Conservation (phyloP, 768 basidiomycete species). For the Rossbeevera mucosa region DNA sequence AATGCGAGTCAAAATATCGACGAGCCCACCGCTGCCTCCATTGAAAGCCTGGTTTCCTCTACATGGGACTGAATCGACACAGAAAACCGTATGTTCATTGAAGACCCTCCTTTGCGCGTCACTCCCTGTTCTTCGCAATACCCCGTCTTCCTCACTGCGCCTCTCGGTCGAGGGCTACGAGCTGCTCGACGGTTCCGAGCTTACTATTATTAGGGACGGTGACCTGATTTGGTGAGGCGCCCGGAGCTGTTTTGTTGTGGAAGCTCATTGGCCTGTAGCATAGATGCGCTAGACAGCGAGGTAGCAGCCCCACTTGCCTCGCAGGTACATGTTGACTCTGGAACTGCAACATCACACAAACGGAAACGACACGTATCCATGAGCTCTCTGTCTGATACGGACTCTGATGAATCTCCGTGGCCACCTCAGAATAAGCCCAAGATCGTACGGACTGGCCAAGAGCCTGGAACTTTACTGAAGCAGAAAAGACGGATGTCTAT, state of each 20-base stretch:
- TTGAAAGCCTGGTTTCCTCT: slow-evolving; percentile 52
- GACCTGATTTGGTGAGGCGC: slow-evolving; percentile 25
- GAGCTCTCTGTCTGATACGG: slow-evolving; percentile 20
- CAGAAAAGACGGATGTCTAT: slow-evolving; percentile 22
- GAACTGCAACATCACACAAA: slow-evolving; percentile 8
- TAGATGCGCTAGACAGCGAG: slow-evolving; percentile 10
- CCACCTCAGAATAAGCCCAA: not conserved
- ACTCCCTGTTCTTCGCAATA: slow-evolving; percentile 7
- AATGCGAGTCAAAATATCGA: slow-evolving; percentile 53
- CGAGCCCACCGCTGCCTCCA: slow-evolving; percentile 42
- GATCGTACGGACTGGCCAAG: no score
- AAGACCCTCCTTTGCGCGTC: slow-evolving; percentile 19
- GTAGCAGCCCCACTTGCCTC: no score
- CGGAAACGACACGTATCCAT: slow-evolving; percentile 25
- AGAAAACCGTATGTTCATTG: slow-evolving; percentile 11
- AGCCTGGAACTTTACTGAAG: slow-evolving; percentile 13
- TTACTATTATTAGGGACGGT: slow-evolving; percentile 25
- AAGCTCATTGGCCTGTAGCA: slow-evolving; percentile 10
- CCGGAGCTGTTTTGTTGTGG: accelerated
- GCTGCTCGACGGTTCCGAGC: slow-evolving; percentile 24
- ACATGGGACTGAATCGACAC: not conserved
- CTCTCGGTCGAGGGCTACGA: slow-evolving; percentile 29
- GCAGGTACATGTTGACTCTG: not conserved
- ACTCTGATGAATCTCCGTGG: slow-evolving; percentile 16
- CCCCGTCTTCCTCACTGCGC: slow-evolving; percentile 3